A percentile compares a stretch with the other conserved stretches of the same genome.
Conservation (phyloP, 169 alveolate genomes). For the Eimeria acervulina region DNA sequence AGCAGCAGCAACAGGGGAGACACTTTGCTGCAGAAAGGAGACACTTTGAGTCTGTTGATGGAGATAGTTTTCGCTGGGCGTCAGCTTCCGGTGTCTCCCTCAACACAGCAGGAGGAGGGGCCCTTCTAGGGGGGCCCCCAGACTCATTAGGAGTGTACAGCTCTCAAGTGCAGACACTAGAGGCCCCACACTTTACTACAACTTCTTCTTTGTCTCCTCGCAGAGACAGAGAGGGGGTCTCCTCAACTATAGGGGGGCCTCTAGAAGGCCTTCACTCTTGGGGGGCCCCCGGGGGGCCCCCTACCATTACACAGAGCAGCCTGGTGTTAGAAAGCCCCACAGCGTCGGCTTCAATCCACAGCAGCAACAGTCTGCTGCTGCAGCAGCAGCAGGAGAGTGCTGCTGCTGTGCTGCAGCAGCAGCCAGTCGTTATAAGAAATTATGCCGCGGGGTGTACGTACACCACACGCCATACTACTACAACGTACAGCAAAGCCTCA, state of each 20-base stretch:
- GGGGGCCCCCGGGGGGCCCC: slow-evolving; percentile 48
- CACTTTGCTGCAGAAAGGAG: neutral
- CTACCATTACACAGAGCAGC: too few relatives aligned
- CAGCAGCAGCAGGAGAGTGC: slow-evolving; percentile 10
- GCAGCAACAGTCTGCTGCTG: neutral
- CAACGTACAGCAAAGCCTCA: neutral
- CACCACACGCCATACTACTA: neutral
- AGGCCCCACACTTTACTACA: too few relatives aligned
- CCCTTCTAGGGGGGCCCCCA: neutral
- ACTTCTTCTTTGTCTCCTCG: too few relatives aligned
- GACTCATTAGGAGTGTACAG: too few relatives aligned
- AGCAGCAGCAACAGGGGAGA: neutral
- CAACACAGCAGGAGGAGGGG: neutral
- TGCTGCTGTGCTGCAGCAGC: neutral
- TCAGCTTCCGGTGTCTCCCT: neutral
- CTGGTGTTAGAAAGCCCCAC: slow-evolving; percentile 28
- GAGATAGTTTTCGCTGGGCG: neutral
- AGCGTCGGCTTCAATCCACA: neutral
- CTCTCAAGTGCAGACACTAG: too few relatives aligned
- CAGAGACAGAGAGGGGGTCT: neutral
- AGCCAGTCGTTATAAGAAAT: neutral
- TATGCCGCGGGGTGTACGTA: slow-evolving; percentile 38
- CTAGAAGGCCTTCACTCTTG: neutral
- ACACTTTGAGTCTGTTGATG: neutral
- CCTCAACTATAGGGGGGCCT: neutral